phyloP scores from a whole-genome alignment of 257 asterid genomes.

The Datura wrightii region DNA sequence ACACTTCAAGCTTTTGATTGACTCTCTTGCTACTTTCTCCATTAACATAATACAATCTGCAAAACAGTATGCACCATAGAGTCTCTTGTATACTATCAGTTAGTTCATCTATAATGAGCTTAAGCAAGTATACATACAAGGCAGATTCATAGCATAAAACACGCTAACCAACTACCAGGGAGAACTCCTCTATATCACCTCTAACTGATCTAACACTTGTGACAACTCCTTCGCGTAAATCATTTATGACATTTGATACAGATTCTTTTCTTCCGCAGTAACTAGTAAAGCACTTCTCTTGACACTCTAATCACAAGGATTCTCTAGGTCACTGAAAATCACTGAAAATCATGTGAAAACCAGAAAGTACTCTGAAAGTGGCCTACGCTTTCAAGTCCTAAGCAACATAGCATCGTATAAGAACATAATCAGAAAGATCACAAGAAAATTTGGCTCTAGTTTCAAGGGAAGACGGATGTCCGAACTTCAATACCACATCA shows the following conservation, averaged over 20 bases:
- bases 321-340: background rate
- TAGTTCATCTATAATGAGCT: background rate
- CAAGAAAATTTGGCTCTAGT: background rate
- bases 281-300: background rate
- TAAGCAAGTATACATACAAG: background rate
- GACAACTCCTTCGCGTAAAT: background rate
- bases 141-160: background rate
- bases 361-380: background rate
- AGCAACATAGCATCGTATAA: background rate
- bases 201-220: background rate
- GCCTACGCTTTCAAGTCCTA: background rate
- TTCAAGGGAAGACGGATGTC: background rate
- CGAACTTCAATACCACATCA: background rate
- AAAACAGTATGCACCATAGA: background rate
- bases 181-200: background rate
- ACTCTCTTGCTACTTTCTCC: background rate
- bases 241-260: background rate
- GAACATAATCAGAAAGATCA: conserved; percentile 10
- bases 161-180: background rate
- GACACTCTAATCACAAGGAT: background rate
- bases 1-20: background rate
- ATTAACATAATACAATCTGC: background rate
- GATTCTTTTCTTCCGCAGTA: background rate
- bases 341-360: background rate
- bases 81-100: background rate